Evolutionary conservation across 208 protist genomes (phyloP).

Genomic region (Acanthamoeba healyi): DNA sequence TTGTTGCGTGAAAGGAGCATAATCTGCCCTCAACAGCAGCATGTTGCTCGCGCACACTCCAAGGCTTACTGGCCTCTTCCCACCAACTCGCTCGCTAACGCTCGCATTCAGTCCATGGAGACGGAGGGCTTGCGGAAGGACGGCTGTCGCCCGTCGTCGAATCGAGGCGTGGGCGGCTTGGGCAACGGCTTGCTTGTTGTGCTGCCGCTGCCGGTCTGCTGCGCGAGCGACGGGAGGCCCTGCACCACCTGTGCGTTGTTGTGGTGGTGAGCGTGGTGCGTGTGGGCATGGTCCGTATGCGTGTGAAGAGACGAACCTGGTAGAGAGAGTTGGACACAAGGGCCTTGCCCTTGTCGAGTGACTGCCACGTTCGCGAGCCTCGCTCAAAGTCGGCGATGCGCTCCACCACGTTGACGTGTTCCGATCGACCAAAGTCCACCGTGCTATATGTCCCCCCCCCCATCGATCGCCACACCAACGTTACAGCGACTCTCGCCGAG

Average conservation of each 20-base stretch:
- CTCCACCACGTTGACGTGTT: not conserved
- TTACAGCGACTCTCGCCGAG: too few species aligned
- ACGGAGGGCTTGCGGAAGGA: not conserved
- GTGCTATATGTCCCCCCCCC: too few species aligned
- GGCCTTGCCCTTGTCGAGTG: not conserved
- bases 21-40: too few species aligned
- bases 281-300: too few species aligned
- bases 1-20: too few species aligned
- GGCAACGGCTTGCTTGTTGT: too few species aligned
- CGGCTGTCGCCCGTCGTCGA: not conserved
- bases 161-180: not conserved
- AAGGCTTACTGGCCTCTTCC: too few species aligned
- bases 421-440: not conserved
- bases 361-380: not conserved
- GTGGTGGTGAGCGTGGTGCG: not conserved
- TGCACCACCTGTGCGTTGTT: not conserved
- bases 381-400: not conserved
- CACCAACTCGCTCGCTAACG: too few species aligned
- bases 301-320: not conserved
- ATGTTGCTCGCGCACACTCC: too few species aligned
- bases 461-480: too few species aligned
- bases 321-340: not conserved
- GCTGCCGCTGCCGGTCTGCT: too few species aligned
- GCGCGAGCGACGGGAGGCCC: not conserved
- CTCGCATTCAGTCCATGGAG: too few species aligned